Conservation (phyloP, 139 green algal species). For the Edaphochlamys debaryana region DNA sequence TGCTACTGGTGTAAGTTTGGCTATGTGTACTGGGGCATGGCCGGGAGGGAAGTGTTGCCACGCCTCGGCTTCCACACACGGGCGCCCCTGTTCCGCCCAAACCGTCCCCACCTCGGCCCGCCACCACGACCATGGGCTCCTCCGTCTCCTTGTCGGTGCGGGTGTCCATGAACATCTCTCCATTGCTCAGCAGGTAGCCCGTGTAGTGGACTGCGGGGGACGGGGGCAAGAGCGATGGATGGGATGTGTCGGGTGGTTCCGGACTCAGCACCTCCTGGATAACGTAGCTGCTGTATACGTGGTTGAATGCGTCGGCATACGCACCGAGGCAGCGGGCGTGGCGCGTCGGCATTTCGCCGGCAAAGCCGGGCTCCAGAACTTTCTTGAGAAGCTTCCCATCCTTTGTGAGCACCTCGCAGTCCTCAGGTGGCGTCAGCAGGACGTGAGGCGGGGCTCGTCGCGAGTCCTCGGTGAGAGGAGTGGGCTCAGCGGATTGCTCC, state of each 20-base stretch:
- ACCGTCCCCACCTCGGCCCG: constrained; percentile 78
- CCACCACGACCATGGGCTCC: constrained; percentile 65
- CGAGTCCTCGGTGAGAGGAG: too few species aligned
- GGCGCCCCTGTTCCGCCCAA: too few species aligned
- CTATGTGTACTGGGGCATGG: too few species aligned
- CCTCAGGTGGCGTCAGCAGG: constrained; percentile 25
- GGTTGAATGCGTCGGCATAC: too few species aligned
- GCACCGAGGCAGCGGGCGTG: constrained; percentile 73
- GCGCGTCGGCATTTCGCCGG: constrained; percentile 47
- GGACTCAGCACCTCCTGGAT: too few species aligned
- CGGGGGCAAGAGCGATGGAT: neutral
- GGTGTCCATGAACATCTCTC: constrained; percentile 77
- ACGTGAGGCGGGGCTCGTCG: too few species aligned
- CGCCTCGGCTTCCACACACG: too few species aligned
- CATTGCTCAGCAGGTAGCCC: constrained; percentile 51
- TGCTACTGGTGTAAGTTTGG: too few species aligned
- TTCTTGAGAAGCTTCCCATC: constrained; percentile 64
- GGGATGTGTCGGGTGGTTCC: too few species aligned
- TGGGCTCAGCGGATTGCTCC: too few species aligned
- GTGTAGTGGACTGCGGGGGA: constrained; percentile 75
- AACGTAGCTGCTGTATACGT: too few species aligned
- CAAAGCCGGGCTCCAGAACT: constrained; percentile 51
- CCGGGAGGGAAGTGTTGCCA: too few species aligned
- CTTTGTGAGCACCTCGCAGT: constrained; percentile 50
- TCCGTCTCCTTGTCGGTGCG: constrained; percentile 46